Conservation (phyloP, 345 rosid species). For the Abelmoschus esculentus region DNA sequence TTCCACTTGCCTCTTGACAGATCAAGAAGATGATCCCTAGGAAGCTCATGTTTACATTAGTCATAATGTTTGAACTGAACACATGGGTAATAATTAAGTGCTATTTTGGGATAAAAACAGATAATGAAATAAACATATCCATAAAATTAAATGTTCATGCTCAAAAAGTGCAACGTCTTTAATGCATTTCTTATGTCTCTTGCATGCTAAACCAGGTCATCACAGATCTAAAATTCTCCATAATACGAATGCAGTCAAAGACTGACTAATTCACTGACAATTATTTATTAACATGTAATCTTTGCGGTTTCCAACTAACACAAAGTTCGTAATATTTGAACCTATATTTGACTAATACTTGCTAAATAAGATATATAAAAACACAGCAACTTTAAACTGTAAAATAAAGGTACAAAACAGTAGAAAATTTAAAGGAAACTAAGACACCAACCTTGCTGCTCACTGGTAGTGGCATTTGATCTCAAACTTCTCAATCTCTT, state of each 20-base stretch:
- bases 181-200: not conserved
- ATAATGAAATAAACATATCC: not conserved
- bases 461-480: conserved; percentile 34
- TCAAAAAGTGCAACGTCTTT: not conserved
- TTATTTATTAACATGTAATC: not conserved
- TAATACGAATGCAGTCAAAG: not conserved
- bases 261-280: not conserved
- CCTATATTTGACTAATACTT: not conserved
- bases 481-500: conserved; percentile 42
- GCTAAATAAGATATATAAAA: not conserved
- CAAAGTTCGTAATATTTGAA: not conserved
- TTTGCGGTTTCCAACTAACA: not conserved
- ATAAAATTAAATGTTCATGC: not conserved
- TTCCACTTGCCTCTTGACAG: not conserved
- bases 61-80: not conserved
- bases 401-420: not conserved
- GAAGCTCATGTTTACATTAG: not conserved
- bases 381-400: not conserved
- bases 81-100: not conserved
- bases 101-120: not conserved
- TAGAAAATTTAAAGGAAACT: not conserved
- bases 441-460: conserved; percentile 52
- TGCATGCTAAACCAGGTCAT: conserved; percentile 2
- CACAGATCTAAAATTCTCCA: not conserved
- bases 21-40: not conserved